Percentiles rank a stretch among this genome's conserved stretches.
Conservation (phyloP, 371 early-diverging fungal species). For the Basidiobolus meristosporus region DNA sequence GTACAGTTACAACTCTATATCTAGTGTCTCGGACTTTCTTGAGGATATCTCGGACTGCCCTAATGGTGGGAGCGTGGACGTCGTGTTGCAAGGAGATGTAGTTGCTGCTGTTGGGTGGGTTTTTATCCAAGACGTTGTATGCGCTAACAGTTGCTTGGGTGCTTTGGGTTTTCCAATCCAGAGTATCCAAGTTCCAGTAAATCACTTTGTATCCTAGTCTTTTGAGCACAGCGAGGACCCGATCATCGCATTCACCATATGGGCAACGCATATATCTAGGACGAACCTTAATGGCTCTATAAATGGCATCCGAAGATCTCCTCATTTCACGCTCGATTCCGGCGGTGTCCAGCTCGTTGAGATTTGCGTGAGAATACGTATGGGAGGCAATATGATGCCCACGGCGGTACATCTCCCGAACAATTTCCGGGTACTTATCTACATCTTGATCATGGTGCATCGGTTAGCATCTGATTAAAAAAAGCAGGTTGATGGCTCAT, state of each 20-base stretch:
- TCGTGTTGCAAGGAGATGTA: constrained; percentile 1
- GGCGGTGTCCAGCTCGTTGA: constrained; percentile 13
- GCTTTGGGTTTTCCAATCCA: constrained; percentile 5
- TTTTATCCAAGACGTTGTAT: too few relatives aligned
- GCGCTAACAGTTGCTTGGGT: background rate
- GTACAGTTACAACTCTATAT: too few relatives aligned
- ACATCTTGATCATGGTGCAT: too few relatives aligned
- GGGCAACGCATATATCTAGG: constrained; percentile 24
- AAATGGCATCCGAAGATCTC: constrained; percentile 11
- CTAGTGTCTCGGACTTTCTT: too few relatives aligned
- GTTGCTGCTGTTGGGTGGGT: background rate
- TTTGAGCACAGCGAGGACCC: background rate
- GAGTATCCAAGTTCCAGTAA: constrained; percentile 9
- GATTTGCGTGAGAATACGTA: constrained; percentile 23
- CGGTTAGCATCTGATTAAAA: too few relatives aligned
- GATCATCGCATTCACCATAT: constrained; percentile 6
- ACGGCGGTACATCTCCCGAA: background rate
- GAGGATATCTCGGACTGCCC: too few relatives aligned
- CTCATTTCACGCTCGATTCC: constrained; percentile 8
- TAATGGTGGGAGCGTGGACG: background rate
- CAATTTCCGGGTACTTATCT: too few relatives aligned
- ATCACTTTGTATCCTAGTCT: constrained; percentile 3
- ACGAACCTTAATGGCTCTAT: constrained; percentile 13
- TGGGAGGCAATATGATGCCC: constrained; percentile 29
- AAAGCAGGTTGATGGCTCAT: too few relatives aligned